phyloP scores from a whole-genome alignment of 2,329 filamentous ascomycete species.

The Dactylella cylindrospora region DNA sequence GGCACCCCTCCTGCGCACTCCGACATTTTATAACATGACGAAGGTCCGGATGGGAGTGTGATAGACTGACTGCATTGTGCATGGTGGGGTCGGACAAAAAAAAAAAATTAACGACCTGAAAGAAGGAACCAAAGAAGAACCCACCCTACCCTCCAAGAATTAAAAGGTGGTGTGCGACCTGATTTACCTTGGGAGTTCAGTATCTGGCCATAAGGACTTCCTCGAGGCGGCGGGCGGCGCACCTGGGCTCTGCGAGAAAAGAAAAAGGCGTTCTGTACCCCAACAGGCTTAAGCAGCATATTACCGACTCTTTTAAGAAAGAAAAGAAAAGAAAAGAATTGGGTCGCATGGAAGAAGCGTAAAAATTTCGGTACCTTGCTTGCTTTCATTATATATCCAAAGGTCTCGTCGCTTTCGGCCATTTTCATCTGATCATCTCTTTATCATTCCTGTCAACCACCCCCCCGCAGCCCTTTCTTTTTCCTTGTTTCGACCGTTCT shows the following conservation, averaged over 20 bases:
- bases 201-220: conserved; percentile 40
- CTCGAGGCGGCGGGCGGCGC: conserved; percentile 28
- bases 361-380: conserved; percentile 42
- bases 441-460: conserved; percentile 36
- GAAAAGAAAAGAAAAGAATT: conserved; percentile 14
- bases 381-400: conserved; percentile 44
- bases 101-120: conserved; percentile 40
- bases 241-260: conserved; percentile 32
- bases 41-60: conserved; percentile 42
- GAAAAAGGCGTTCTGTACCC: conserved; percentile 16
- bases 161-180: conserved; percentile 43
- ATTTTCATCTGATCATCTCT: conserved; percentile 38
- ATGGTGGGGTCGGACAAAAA: conserved; percentile 44
- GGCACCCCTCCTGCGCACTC: conserved; percentile 31
- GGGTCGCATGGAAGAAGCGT: conserved; percentile 41
- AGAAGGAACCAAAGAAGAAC: conserved; percentile 39
- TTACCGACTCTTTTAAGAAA: conserved; percentile 32
- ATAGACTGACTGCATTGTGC: conserved; percentile 44
- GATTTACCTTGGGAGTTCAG: conserved; percentile 40
- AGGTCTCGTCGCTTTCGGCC: conserved; percentile 37
- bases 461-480: too few relatives aligned
- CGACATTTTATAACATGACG: conserved; percentile 38
- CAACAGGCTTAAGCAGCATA: conserved; percentile 21
- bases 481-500: too few relatives aligned
- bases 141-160: conserved; percentile 24